A percentile compares a stretch with the other conserved stretches of the same genome.
These are phyloP conservation scores for Ballota nigra DNA, from an alignment of 257 asterid genomes.

Conservation along the genomic window DNA sequence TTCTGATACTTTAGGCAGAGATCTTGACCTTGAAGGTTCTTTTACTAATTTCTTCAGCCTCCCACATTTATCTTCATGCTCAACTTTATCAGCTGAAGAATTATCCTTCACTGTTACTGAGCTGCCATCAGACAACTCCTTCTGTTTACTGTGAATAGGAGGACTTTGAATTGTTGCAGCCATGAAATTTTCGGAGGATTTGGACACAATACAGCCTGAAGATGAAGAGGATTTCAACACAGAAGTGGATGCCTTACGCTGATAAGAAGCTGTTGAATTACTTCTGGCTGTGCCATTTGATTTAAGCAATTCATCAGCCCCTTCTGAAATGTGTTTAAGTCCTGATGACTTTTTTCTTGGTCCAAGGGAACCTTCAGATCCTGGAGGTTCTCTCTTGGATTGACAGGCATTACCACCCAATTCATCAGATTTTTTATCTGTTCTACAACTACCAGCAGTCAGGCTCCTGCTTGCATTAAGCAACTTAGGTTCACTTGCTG, in stretches of 20 bases:
- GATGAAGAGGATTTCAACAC: conserved; percentile 47
- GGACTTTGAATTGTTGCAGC: conserved; percentile 38
- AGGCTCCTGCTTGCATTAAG: conserved; percentile 38
- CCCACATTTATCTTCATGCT: conserved; percentile 54
- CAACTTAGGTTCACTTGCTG: conserved; percentile 37
- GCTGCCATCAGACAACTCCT: conserved; percentile 49
- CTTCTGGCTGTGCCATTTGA: conserved; percentile 33
- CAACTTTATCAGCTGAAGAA: conserved; percentile 38
- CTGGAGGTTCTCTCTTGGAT: conserved; percentile 41
- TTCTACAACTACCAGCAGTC: conserved; percentile 29
- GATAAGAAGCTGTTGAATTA: conserved; percentile 41
- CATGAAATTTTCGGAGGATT: conserved; percentile 38
- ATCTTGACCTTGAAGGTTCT: conserved; percentile 55
- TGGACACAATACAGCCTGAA: conserved; percentile 37
- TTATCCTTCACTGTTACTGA: conserved; percentile 40
- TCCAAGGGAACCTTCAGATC: conserved; percentile 48
- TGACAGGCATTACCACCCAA: conserved; percentile 33
- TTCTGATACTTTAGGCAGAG: conserved; percentile 45
- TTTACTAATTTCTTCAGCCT: conserved; percentile 56
- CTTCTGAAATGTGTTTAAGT: conserved; percentile 42
- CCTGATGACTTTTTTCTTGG: conserved; percentile 45
- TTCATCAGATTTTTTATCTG: conserved; percentile 38
- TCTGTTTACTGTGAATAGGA: conserved; percentile 36
- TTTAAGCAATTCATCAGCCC: conserved; percentile 47
- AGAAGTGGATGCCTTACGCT: conserved; percentile 45